phyloP scores from a whole-genome alignment of 306 rosid genomes.

The Elaeagnus macrophylla region DNA sequence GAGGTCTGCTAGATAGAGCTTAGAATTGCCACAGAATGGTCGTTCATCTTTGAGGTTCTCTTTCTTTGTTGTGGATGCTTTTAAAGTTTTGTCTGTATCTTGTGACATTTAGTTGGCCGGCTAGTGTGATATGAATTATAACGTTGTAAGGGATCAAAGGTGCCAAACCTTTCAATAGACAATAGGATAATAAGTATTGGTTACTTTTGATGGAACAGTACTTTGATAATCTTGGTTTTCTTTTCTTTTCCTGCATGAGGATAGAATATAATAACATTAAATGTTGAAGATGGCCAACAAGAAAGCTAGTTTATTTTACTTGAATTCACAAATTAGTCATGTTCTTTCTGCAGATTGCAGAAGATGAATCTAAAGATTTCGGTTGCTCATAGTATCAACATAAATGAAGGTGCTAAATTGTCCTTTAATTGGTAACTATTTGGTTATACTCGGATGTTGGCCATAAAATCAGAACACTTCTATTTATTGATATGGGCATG shows the following conservation, averaged over 20 bases:
- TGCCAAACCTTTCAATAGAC: too few relatives aligned
- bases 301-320: background rate
- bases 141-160: too few relatives aligned
- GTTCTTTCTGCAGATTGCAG: background rate
- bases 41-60: background rate
- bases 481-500: too few relatives aligned
- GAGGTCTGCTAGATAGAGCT: slow-evolving; percentile 28
- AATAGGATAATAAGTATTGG: too few relatives aligned
- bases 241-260: too few relatives aligned
- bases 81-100: too few relatives aligned
- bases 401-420: background rate
- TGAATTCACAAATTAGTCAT: background rate
- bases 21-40: background rate
- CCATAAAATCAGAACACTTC: background rate
- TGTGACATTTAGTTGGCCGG: too few relatives aligned
- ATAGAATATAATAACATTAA: too few relatives aligned
- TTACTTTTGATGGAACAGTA: too few relatives aligned
- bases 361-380: background rate
- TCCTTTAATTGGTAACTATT: background rate
- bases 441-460: background rate
- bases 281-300: too few relatives aligned
- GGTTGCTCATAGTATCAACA: background rate
- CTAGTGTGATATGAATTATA: too few relatives aligned
- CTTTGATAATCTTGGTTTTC: too few relatives aligned
- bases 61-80: background rate